A percentile compares a stretch with the other conserved stretches of the same genome.
Evolutionary conservation across 2,329 filamentous ascomycete genomes (phyloP).

Genomic region (Aureobasidium sp.): DNA sequence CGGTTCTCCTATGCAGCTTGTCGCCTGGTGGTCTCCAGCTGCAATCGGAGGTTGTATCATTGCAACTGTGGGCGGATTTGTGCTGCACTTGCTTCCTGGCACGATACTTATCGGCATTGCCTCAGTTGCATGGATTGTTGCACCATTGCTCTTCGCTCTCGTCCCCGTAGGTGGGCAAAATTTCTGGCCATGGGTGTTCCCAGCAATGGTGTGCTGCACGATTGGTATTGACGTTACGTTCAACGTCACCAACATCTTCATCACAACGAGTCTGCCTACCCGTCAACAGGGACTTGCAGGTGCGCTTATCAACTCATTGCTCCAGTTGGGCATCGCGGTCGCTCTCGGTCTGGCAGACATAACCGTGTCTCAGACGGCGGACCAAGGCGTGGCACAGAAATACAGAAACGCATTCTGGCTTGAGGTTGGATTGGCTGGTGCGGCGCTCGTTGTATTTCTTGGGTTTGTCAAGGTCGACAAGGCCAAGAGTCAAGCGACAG

Average conservation of each 20-base stretch:
- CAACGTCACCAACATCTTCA: conserved; percentile 68
- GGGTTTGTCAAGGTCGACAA: conserved; percentile 28
- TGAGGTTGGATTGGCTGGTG: conserved; percentile 12
- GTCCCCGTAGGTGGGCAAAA: conserved; percentile 45
- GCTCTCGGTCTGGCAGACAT: conserved; percentile 65
- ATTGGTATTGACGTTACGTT: conserved; percentile 69
- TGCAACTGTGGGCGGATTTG: conserved; percentile 52
- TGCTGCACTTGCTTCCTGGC: conserved; percentile 59
- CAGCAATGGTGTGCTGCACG: conserved; percentile 60
- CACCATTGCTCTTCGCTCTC: conserved; percentile 55
- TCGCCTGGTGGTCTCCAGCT: conserved; percentile 62
- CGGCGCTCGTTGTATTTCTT: conserved; percentile 13
- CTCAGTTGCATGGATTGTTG: conserved; percentile 49
- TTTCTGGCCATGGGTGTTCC: conserved; percentile 70
- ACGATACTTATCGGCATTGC: conserved; percentile 56
- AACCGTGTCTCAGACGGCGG: conserved; percentile 40
- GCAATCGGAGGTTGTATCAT: conserved; percentile 60
- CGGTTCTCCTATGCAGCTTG: conserved; percentile 53
- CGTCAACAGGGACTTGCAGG: conserved; percentile 64
- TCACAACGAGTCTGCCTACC: conserved; percentile 58
- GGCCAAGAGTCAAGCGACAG: conserved; percentile 50
- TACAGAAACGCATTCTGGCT: conserved; percentile 17
- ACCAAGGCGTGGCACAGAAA: conserved; percentile 12
- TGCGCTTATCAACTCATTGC: conserved; percentile 59
- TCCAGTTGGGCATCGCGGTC: conserved; percentile 65